Percentiles rank a stretch among this genome's conserved stretches.
These are phyloP conservation scores for Saccharomyces kudriavzevii DNA, from an alignment of 805 yeast genomes.

Conservation along the genomic window DNA sequence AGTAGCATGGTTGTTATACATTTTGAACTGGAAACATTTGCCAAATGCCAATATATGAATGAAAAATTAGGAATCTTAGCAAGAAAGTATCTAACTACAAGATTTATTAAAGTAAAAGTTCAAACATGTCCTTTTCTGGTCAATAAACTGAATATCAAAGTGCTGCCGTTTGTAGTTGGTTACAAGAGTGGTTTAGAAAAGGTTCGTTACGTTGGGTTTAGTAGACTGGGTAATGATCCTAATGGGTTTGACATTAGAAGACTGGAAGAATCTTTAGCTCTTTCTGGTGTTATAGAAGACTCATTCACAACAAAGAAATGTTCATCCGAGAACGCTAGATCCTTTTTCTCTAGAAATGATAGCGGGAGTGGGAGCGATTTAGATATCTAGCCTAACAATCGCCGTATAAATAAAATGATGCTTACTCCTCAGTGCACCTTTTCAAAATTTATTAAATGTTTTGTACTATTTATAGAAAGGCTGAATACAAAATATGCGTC, in stretches of 20 bases:
- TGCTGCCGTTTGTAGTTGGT: slow-evolving; percentile 61
- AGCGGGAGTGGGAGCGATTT: slow-evolving; percentile 6
- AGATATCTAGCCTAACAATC: slow-evolving; percentile 1
- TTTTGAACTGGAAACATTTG: slow-evolving; percentile 54
- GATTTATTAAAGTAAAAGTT: slow-evolving; percentile 50
- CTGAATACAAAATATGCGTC: background rate
- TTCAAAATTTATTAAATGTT: background rate
- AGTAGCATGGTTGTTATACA: slow-evolving; percentile 44
- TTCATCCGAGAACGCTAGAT: background rate
- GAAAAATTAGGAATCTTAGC: slow-evolving; percentile 39
- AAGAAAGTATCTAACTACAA: slow-evolving; percentile 47
- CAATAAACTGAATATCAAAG: slow-evolving; percentile 51
- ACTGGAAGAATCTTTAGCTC: slow-evolving; percentile 38
- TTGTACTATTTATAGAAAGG: background rate
- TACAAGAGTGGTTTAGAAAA: slow-evolving; percentile 54
- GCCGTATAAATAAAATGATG: background rate
- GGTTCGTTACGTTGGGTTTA: slow-evolving; percentile 61
- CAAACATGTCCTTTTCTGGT: slow-evolving; percentile 66
- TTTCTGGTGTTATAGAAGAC: background rate
- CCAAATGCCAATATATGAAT: slow-evolving; percentile 55
- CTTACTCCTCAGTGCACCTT: background rate
- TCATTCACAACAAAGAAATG: background rate
- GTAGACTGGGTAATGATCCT: slow-evolving; percentile 43
- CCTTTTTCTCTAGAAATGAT: background rate
- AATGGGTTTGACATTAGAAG: slow-evolving; percentile 40